Percentiles rank a stretch among this genome's conserved stretches.
Conservation (phyloP, 345 rosid species). For the Lepidium didymum region DNA sequence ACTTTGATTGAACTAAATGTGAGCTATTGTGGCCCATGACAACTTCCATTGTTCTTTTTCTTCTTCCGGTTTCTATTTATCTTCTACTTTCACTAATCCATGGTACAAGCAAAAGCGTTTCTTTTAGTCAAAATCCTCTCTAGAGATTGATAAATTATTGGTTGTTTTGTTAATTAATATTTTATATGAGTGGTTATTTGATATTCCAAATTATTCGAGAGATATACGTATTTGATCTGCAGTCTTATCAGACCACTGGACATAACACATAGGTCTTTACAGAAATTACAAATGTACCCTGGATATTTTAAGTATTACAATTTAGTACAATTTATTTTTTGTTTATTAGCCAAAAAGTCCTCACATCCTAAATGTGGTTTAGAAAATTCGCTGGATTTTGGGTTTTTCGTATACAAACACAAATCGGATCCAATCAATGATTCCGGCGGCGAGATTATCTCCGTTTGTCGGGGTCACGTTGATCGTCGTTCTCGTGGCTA, state of each 20-base stretch:
- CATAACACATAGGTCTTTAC: no score
- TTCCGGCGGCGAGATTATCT: constrained; percentile 29
- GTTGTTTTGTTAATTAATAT: no score
- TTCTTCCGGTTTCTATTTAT: background rate
- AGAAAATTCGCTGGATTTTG: background rate
- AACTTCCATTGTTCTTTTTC: background rate
- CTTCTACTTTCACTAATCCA: background rate
- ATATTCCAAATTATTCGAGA: no score
- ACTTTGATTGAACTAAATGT: constrained; percentile 1
- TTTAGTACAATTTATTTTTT: background rate
- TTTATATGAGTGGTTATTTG: no score
- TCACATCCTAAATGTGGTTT: background rate
- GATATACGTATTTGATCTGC: no score
- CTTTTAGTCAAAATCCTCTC: no score
- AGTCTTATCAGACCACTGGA: no score
- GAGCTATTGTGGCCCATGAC: background rate
- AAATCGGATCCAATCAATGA: constrained; percentile 20
- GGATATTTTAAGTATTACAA: background rate
- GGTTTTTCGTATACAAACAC: background rate
- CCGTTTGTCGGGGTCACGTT: constrained; percentile 37
- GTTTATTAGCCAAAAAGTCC: background rate
- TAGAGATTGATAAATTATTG: no score
- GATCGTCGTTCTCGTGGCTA: constrained; percentile 39
- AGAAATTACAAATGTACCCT: background rate
- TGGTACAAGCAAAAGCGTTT: background rate